A percentile compares a stretch with the other conserved stretches of the same genome.
Evolutionary conservation across 179 eudicot genomes (phyloP).

Genomic region (Silene noctiflora): DNA sequence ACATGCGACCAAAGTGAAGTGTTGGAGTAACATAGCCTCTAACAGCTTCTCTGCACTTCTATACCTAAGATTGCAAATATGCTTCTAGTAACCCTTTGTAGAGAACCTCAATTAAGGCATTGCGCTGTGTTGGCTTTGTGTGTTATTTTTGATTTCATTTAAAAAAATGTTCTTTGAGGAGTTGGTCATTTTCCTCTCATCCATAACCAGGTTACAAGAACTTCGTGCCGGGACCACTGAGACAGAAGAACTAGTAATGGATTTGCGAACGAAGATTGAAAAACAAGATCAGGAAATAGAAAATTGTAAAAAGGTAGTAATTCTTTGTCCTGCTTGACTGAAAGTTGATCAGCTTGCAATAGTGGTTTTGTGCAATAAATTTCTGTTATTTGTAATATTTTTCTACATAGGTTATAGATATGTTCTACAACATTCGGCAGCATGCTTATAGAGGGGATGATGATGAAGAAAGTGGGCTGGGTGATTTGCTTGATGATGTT

Average conservation of each 20-base stretch:
- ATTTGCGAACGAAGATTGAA: slow-evolving; percentile 47
- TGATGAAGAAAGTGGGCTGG: slow-evolving; percentile 42
- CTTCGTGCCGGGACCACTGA: slow-evolving; percentile 44
- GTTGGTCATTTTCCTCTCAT: slow-evolving; percentile 4
- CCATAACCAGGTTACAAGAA: slow-evolving; percentile 67
- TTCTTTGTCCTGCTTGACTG: slow-evolving; percentile 2
- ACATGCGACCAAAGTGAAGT: too few relatives aligned
- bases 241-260: slow-evolving; percentile 43
- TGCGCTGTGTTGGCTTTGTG: background rate
- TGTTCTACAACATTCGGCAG: slow-evolving; percentile 68
- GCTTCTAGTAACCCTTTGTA: background rate
- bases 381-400: background rate
- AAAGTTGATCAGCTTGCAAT: slow-evolving; percentile 1
- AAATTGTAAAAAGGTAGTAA: slow-evolving; percentile 63
- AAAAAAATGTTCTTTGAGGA: background rate
- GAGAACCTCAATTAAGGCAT: background rate
- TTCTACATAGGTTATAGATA: slow-evolving; percentile 55
- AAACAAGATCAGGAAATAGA: slow-evolving; percentile 57
- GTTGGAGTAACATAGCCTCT: too few relatives aligned
- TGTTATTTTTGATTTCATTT: slow-evolving; percentile 1
- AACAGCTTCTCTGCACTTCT: too few relatives aligned
- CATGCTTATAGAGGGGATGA: slow-evolving; percentile 29
- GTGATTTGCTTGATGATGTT: slow-evolving; percentile 40
- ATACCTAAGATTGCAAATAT: too few relatives aligned
- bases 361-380: slow-evolving; percentile 4